A percentile compares a stretch with the other conserved stretches of the same genome.
Conservation (phyloP, 2,329 filamentous ascomycete species). For the Stachybotrys chlorohalonatus region DNA sequence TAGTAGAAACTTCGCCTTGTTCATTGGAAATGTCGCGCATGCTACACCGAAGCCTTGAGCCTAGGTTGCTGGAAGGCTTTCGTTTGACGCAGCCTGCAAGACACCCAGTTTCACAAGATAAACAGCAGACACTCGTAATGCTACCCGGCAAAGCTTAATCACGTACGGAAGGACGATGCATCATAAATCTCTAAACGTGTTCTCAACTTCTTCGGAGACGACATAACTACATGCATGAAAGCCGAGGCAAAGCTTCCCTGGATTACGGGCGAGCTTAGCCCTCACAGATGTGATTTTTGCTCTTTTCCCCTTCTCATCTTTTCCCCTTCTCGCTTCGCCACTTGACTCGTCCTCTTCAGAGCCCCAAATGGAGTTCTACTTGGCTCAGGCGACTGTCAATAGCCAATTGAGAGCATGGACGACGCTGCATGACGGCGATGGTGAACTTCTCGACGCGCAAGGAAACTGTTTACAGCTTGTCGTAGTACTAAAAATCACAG, state of each 20-base stretch:
- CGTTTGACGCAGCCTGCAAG: too few relatives aligned
- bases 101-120: too few relatives aligned
- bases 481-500: conserved; percentile 65
- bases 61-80: too few relatives aligned
- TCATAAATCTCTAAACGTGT: background rate
- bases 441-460: conserved; percentile 35
- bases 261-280: conserved; percentile 26
- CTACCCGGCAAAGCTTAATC: too few relatives aligned
- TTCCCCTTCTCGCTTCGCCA: conserved; percentile 12
- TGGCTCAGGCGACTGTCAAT: conserved; percentile 6
- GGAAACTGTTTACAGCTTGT: conserved; percentile 77
- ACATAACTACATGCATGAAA: conserved; percentile 34
- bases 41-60: too few relatives aligned
- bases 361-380: background rate
- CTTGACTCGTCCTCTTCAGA: conserved; percentile 18
- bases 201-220: conserved; percentile 24
- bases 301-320: conserved; percentile 21
- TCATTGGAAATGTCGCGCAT: too few relatives aligned
- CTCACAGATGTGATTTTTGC: conserved; percentile 7
- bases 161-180: background rate
- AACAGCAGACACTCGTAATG: too few relatives aligned
- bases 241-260: conserved; percentile 26
- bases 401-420: conserved; percentile 31
- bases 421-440: conserved; percentile 30
- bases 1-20: too few relatives aligned